Conservation (phyloP, 1,284 basidiomycete species). For the Athelia psychrophila region DNA sequence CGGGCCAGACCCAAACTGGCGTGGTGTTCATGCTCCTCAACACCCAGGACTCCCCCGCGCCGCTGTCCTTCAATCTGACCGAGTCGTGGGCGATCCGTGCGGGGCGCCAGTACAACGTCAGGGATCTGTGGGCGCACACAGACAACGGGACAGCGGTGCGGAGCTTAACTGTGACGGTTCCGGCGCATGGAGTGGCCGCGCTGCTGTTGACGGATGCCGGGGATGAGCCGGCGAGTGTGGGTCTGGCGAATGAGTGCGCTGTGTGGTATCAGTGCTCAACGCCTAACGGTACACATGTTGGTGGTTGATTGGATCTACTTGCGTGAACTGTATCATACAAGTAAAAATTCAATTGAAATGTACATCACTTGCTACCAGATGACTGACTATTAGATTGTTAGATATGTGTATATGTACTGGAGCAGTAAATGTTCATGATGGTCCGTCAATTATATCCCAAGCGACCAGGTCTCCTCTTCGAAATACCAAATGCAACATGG, state of each 20-base stretch:
- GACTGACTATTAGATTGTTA: no score
- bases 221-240: conserved; percentile 29
- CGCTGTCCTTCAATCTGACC: conserved; percentile 38
- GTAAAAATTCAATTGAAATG: no score
- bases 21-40: conserved; percentile 44
- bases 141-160: conserved; percentile 65
- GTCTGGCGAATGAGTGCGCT: no score
- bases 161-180: conserved; percentile 52
- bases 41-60: conserved; percentile 30
- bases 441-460: no score
- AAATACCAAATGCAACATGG: background rate
- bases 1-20: conserved; percentile 45
- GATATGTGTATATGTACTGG: no score
- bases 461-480: background rate
- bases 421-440: no score
- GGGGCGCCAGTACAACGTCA: conserved; percentile 36
- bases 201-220: conserved; percentile 37
- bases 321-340: no score
- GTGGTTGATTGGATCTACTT: no score
- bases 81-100: conserved; percentile 42
- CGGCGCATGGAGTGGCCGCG: conserved; percentile 37
- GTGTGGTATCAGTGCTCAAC: no score
- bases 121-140: conserved; percentile 69
- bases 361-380: no score
- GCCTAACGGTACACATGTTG: no score